Evolutionary conservation across 2,329 filamentous ascomycete species (phyloP), one percentile per base, ranked within the genome.

Genomic region (Ceratocystis variospora): DNA sequence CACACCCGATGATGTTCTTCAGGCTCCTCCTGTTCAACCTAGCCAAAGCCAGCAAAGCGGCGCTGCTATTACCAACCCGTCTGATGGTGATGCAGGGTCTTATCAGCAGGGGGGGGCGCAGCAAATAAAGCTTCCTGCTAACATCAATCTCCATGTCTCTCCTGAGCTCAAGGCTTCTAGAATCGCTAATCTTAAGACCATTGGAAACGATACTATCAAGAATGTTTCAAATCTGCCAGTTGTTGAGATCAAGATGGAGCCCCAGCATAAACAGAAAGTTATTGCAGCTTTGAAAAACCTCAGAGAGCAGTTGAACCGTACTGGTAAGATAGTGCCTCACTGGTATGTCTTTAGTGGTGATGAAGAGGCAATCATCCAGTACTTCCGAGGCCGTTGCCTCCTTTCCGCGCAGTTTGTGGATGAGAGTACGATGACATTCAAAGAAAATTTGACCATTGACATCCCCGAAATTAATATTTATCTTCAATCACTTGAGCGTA

Each of bases 1-100:
- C 3, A 80, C 74, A 63, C 73, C 76, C 2, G 81, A 83, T 28
- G 80, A 82, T 61, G 70, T 31, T 28, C 22, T 31, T 5, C 44
- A 31, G 10, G 19, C 50, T 46, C 19, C 50, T 10, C 17, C 12
- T 31, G 41, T 45, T 31, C 63, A 64, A 22, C 50, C 50, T 1
- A 31, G 25, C 8, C 44, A 63, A 15, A 63, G 44, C n/a, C 61
- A 63, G 12, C 61, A 63, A 46, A n/a, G 31, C 17, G 31, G 15
- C 28, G 8, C 17, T 41, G 37, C 37, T 41, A 41, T 41, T 59
- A 37, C 17, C 17, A 59, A 37, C 55, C 28, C 28, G 5, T 7
- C 55, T 59, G 55, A 59, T 59, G 28, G 12, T 8, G 55, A 37
- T 7, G 12, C 55, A 19, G 31, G 55, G 0, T 8, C 55, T 25